A percentile compares a stretch with the other conserved stretches of the same genome.
These are phyloP conservation scores for Moniliella sp. DNA, from an alignment of 1,284 basidiomycete genomes.

Conservation along the genomic window DNA sequence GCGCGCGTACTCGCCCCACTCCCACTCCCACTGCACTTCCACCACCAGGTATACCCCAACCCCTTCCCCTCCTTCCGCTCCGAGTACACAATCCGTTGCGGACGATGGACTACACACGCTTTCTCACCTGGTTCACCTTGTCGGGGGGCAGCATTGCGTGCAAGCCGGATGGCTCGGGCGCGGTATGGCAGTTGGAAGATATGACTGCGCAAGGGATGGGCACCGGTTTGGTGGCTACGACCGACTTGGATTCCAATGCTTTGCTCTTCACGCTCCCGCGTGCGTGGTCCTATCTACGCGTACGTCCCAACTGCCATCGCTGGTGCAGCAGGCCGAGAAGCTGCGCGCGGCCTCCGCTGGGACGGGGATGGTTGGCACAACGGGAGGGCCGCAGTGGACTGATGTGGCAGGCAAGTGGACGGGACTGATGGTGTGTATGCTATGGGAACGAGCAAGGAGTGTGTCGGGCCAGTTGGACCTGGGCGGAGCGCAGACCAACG, in stretches of 20 bases:
- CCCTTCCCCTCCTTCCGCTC: no score
- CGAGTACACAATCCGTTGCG: no score
- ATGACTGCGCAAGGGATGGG: constrained; percentile 38
- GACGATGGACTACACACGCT: no score
- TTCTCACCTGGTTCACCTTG: neutral
- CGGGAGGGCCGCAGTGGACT: neutral
- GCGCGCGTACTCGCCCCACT: no score
- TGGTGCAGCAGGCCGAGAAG: constrained; percentile 36
- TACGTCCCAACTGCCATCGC: constrained; percentile 47
- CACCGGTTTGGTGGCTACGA: constrained; percentile 49
- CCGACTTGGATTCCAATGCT: constrained; percentile 51
- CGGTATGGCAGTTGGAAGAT: neutral
- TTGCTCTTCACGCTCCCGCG: constrained; percentile 66
- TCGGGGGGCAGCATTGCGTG: neutral
- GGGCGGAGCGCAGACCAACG: constrained; percentile 1
- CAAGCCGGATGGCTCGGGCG: neutral
- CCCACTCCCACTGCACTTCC: no score
- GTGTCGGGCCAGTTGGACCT: constrained; percentile 4
- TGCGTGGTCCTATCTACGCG: constrained; percentile 54
- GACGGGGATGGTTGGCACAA: no score
- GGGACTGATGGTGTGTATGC: neutral
- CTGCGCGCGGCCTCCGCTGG: constrained; percentile 1
- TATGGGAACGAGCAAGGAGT: constrained; percentile 3
- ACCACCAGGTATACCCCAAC: no score
- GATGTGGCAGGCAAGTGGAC: neutral